Conservation (phyloP, 495 filamentous ascomycete genomes). For the Penicillium ochrochloron region DNA sequence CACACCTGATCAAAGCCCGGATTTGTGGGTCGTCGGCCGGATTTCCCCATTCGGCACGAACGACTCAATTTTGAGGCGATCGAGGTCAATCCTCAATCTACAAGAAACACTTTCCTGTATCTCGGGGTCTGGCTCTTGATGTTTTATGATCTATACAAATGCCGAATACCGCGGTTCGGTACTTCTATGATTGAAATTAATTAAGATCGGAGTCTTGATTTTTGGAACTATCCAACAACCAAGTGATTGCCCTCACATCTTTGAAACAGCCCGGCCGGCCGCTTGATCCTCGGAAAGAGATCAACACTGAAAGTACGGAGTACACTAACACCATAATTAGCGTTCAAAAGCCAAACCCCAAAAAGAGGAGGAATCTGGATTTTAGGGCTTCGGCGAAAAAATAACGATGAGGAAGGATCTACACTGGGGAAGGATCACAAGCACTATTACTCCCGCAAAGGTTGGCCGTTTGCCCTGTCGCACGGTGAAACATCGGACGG, state of each 20-base stretch:
- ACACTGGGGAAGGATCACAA: conserved; percentile 1
- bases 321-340: background rate
- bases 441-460: background rate
- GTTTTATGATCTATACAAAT: conserved; percentile 9
- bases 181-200: background rate
- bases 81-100: background rate
- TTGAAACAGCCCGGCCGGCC: background rate
- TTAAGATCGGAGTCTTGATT: background rate
- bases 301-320: background rate
- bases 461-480: conserved; percentile 1
- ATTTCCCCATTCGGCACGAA: conserved; percentile 8
- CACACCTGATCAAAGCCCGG: background rate
- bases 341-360: background rate
- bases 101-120: background rate
- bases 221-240: background rate
- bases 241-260: background rate
- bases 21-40: background rate
- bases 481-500: conserved; percentile 18
- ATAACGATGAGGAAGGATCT: background rate
- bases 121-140: background rate
- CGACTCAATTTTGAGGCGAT: conserved; percentile 8
- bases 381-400: conserved; percentile 7
- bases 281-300: background rate
- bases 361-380: background rate
- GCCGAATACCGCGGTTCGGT: conserved; percentile 3